Conservation (phyloP, 495 filamentous ascomycete species). For the Neurospora sp. region DNA sequence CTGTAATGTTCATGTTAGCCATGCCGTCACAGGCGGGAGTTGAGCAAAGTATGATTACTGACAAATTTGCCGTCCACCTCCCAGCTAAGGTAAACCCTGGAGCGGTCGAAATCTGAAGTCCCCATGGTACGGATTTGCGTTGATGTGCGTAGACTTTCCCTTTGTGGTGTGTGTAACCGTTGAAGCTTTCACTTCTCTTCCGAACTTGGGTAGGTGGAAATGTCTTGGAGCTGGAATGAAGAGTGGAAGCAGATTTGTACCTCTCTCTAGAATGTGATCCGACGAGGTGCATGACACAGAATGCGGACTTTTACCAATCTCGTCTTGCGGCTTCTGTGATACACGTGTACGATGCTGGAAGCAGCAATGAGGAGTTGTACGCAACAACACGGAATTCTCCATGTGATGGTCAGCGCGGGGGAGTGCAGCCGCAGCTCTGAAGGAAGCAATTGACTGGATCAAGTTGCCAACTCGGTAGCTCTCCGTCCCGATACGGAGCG, state of each 20-base stretch:
- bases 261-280: not conserved
- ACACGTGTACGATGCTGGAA: not conserved
- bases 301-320: not conserved
- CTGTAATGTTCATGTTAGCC: constrained; percentile 57
- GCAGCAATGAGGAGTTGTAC: not conserved
- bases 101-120: not conserved
- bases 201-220: not conserved
- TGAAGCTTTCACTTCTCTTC: not conserved
- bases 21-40: constrained; percentile 33
- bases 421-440: not conserved
- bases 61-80: constrained; percentile 11
- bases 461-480: not conserved
- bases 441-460: not conserved
- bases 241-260: not conserved
- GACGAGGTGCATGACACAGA: not conserved
- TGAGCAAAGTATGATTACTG: not conserved
- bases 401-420: not conserved
- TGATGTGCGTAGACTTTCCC: not conserved
- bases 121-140: not conserved
- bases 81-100: constrained; percentile 5
- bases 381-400: not conserved
- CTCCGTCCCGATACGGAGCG: not conserved
- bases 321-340: not conserved
- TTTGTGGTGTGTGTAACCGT: not conserved
- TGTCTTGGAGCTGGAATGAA: not conserved